Percentiles rank a stretch among this genome's conserved stretches.
Evolutionary conservation across 345 rosid species (phyloP).

Genomic region (Lumnitzera littorea): DNA sequence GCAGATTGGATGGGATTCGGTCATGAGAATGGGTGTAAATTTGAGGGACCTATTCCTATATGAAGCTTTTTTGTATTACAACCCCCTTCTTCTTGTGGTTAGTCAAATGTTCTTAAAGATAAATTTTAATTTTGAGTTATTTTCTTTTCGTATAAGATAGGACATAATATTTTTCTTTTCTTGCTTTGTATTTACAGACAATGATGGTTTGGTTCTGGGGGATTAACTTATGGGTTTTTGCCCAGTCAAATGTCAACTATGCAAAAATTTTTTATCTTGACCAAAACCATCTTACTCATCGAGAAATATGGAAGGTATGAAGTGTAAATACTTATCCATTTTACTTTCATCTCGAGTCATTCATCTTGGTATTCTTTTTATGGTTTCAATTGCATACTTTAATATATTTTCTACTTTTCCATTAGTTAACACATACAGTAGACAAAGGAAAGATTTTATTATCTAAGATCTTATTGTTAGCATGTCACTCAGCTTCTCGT

Average conservation of each 20-base stretch:
- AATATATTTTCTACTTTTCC: no score
- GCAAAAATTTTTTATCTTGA: slow-evolving; percentile 72
- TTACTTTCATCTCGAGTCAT: no score
- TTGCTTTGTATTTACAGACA: slow-evolving; percentile 44
- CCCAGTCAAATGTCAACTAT: slow-evolving; percentile 71
- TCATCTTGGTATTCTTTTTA: no score
- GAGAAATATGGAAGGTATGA: slow-evolving; percentile 93
- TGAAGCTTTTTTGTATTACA: slow-evolving; percentile 91
- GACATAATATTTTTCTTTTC: slow-evolving; percentile 3
- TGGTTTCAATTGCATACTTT: no score
- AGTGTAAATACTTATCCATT: not conserved
- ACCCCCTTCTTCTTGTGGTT: slow-evolving; percentile 97
- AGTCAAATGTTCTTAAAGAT: slow-evolving; percentile 16
- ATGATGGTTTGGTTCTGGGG: slow-evolving; percentile 99
- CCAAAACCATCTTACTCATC: slow-evolving; percentile 80
- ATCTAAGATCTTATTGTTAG: no score
- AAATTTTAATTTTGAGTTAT: not conserved
- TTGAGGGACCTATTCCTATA: slow-evolving; percentile 80
- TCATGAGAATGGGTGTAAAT: slow-evolving; percentile 85
- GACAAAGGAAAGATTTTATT: no score
- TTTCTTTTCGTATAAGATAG: not conserved
- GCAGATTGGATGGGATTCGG: slow-evolving; percentile 95
- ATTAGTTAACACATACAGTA: no score
- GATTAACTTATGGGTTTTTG: slow-evolving; percentile 77
- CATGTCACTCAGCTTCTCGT: no score